Base-by-base conservation (phyloP, 2,329 filamentous ascomycete genomes). In the Ceratocystiopsis minuta region DNA sequence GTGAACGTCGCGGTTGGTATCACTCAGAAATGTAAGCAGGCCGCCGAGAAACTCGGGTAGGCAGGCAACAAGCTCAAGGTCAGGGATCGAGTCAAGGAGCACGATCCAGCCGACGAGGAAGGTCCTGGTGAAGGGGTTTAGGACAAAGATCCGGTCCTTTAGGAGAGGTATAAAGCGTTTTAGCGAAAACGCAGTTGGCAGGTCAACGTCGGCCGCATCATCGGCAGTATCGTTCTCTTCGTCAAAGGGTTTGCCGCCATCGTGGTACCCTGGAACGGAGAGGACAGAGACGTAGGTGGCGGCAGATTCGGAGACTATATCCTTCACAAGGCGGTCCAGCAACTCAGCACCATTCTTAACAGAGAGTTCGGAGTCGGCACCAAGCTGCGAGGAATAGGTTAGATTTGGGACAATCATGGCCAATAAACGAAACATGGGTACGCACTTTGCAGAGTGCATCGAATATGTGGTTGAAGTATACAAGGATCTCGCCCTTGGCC, bases 401-500 rank as follows among this genome's bases (percentile, higher is more conserved):
- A 11, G 16, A 20, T 34, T 10, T 31, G 14, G 14, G 3, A 36
- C 16, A 39, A 16, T 16, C 14, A 14, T 9, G 10, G 37, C 15
- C 34, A 34, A 20, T 42, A 38, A 11, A 38, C 18, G 33, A 39
- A 16, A 15, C 31, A 45, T 37, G 12, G 41, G 40, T 31, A 50
- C 62, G 48, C n/a, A 92, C 86, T 72, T 95, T 96, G 65, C 87
- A 94, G 42, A 98, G 66, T 17, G 90, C 86, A 63, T 98, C 90
- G 55, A 98, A 98, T 48, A 98, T 90, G 54, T 92, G 82, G 61
- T 98, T 98, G 62, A 98, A 98, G 66, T 94, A 98, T 35, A 92
- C 74, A 49, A 98, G 62, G 16, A 98, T 90, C 61, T 98, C 90
- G 34, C 92, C 90, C 62, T 98, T 98, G 46, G 88, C 90, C 38